Conservation (phyloP, 192 early-diverging fungal species). For the Neocallimastix lanati region DNA sequence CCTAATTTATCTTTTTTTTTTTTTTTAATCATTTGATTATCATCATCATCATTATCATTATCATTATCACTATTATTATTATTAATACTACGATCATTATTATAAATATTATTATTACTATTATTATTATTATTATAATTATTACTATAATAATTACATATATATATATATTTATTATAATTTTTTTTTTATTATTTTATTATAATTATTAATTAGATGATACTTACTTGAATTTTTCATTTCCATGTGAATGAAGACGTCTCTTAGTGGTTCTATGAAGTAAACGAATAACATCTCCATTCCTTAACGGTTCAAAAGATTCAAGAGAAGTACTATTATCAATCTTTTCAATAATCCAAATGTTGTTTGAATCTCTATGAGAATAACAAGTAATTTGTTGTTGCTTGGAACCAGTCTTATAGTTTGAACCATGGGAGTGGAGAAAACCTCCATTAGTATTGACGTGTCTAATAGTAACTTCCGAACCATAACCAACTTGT, state of each 20-base stretch:
- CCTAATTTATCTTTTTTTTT: too few species aligned
- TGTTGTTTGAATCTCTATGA: constrained; percentile 3
- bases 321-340: neutral
- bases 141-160: too few species aligned
- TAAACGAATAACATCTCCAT: neutral
- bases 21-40: too few species aligned
- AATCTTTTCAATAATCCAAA: neutral
- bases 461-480: constrained; percentile 41
- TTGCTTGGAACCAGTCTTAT: constrained; percentile 61
- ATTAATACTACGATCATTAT: too few species aligned
- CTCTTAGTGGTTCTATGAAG: neutral
- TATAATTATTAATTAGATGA: neutral
- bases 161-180: too few species aligned
- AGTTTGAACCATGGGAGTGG: constrained; percentile 46
- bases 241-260: neutral
- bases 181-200: too few species aligned
- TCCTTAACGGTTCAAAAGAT: neutral
- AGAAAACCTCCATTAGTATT: constrained; percentile 56
- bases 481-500: constrained; percentile 36
- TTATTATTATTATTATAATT: too few species aligned
- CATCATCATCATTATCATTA: too few species aligned
- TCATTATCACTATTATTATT: too few species aligned
- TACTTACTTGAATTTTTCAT: neutral
- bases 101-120: too few species aligned
- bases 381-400: constrained; percentile 39